Percentiles rank a stretch among this genome's conserved stretches.
Conservation (phyloP, 768 basidiomycete species). For the Favolaschia claudopus region DNA sequence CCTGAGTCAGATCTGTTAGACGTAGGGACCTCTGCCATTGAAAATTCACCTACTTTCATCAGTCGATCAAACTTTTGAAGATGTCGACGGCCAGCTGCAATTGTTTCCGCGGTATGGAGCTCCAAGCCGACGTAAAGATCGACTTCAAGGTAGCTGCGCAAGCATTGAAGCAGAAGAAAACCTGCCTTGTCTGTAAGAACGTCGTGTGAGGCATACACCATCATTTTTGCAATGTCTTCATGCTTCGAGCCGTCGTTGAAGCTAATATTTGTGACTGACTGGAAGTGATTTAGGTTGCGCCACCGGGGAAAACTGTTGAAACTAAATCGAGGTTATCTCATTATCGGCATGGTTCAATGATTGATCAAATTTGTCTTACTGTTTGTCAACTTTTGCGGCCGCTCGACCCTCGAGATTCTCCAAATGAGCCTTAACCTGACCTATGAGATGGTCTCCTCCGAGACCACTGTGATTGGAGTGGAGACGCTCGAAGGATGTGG, state of each 20-base stretch:
- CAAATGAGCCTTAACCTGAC: slow-evolving; percentile 33
- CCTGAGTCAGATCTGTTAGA: too few species aligned
- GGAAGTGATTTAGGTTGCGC: slow-evolving; percentile 43
- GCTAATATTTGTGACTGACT: slow-evolving; percentile 26
- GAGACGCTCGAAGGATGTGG: slow-evolving; percentile 47
- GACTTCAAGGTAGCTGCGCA: slow-evolving; percentile 39
- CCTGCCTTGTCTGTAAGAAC: slow-evolving; percentile 28
- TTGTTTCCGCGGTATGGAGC: slow-evolving; percentile 38
- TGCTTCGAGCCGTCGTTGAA: slow-evolving; percentile 46
- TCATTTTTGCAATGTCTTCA: slow-evolving; percentile 41
- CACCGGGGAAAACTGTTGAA: slow-evolving; percentile 39
- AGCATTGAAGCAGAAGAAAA: slow-evolving; percentile 35
- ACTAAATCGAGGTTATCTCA: slow-evolving; percentile 30
- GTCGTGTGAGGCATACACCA: slow-evolving; percentile 37
- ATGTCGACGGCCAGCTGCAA: slow-evolving; percentile 28
- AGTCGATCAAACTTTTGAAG: slow-evolving; percentile 21
- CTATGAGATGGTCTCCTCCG: slow-evolving; percentile 40
- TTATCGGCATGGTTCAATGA: too few species aligned
- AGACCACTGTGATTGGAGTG: too few species aligned
- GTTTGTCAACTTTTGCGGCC: slow-evolving; percentile 27
- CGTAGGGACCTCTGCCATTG: too few species aligned
- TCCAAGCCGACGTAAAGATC: slow-evolving; percentile 39
- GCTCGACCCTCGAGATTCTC: slow-evolving; percentile 9
- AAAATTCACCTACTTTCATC: slow-evolving; percentile 35
- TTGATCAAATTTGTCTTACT: too few species aligned